Base-by-base conservation (phyloP, 495 filamentous ascomycete genomes). In the Penicillium taxi region DNA sequence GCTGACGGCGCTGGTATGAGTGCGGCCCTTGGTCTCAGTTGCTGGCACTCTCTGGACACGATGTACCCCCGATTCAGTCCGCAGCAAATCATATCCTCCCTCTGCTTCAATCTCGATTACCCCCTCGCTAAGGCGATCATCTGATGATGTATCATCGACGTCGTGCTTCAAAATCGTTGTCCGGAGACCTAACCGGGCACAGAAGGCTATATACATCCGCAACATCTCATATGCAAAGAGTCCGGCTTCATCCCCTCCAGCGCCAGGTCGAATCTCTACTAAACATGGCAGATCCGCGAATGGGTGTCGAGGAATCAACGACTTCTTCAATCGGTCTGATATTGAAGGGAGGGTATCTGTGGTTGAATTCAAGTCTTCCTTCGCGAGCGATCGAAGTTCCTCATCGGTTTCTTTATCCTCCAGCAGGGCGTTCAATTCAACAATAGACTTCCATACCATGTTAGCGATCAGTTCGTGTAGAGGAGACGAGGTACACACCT, bases 251-350 rank as follows among this genome's bases (percentile, higher is more conserved):
- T 81, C 78, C 11, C 91, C 91, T 27, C 91, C 91, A n/a, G 86
- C 87, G 2, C 91, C 91, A 5, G 91, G 91, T 2, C 87, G 77
- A 23, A 98, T 83, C 59, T 98, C 91, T 24, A 98, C 57, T 24
- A 98, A 67, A 47, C 90, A 95, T 26, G 87, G 85, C 46, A 98
- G 77, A 39, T 86, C 73, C n/a, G 86, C 86, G 53, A 96, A 98
- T 4, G 93, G 90, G 52, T 98, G 88, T 32, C 76, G 74, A 5
- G 90, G 90, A 21, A 94, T 80, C 35, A 98, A 75, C 9, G 82
- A 71, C 12, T 72, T 73, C 25, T 82, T 83, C 7, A 98, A 67
- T 20, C 73, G 70, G 12, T 66, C 69, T 2, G 78, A 76, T 14
- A 89, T 70, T 0, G 59, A 46, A 9, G 69, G 65, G 15, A 93